Percentiles rank a stretch among this genome's conserved stretches.
Conservation (phyloP, 202 grass and related monocot genomes). For the Eragrostis tef region DNA sequence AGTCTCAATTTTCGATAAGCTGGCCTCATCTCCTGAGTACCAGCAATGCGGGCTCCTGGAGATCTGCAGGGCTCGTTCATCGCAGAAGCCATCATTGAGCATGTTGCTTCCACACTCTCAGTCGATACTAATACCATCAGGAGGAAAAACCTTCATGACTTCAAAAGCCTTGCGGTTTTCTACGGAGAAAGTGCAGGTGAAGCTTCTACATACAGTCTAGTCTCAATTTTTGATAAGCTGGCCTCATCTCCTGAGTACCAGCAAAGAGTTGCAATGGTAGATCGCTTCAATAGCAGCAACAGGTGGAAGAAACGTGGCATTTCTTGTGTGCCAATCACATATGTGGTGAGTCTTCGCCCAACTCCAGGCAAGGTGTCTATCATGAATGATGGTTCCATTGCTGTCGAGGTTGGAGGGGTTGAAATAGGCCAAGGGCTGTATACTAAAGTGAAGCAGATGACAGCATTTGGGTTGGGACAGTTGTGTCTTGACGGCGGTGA, state of each 20-base stretch:
- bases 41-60: slow-evolving; percentile 50
- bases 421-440: slow-evolving; percentile 86
- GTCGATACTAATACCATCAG: slow-evolving; percentile 59
- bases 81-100: neutral
- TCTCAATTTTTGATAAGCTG: slow-evolving; percentile 69
- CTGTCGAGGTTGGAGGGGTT: slow-evolving; percentile 75
- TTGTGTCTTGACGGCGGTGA: slow-evolving; percentile 50
- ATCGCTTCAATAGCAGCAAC: slow-evolving; percentile 60
- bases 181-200: slow-evolving; percentile 55
- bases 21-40: slow-evolving; percentile 67
- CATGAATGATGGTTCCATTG: slow-evolving; percentile 79
- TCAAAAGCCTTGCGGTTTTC: slow-evolving; percentile 60
- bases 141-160: slow-evolving; percentile 80
- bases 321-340: slow-evolving; percentile 72
- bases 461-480: slow-evolving; percentile 60
- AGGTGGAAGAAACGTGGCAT: slow-evolving; percentile 84
- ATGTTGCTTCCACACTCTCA: slow-evolving; percentile 61
- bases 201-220: slow-evolving; percentile 62
- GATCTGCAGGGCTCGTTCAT: too few species aligned
- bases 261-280: slow-evolving; percentile 36
- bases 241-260: slow-evolving; percentile 62
- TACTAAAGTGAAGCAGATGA: slow-evolving; percentile 87
- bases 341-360: slow-evolving; percentile 40
- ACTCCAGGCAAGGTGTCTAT: slow-evolving; percentile 77
- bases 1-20: slow-evolving; percentile 61